Evolutionary conservation across 2,329 filamentous ascomycete genomes (phyloP).

Genomic region (Aspergillus hortae): DNA sequence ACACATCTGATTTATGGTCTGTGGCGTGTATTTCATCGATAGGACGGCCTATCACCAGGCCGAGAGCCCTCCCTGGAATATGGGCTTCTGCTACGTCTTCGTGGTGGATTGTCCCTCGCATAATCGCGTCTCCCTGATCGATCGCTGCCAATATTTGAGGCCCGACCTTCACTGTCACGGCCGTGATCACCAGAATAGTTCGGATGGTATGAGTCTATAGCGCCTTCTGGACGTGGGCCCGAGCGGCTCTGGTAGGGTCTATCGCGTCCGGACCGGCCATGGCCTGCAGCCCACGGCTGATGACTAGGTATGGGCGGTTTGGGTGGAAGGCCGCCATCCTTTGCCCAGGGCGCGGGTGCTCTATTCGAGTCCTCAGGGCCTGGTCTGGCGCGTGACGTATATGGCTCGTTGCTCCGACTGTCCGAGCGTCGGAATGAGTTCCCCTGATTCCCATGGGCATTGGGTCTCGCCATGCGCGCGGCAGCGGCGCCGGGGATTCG

Average conservation of each 20-base stretch:
- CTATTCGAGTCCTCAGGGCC: slow-evolving; percentile 19
- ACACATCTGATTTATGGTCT: no score
- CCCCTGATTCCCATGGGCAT: slow-evolving; percentile 20
- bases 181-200: slow-evolving; percentile 29
- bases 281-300: slow-evolving; percentile 25
- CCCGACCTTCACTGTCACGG: slow-evolving; percentile 20
- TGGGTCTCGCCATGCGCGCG: slow-evolving; percentile 27
- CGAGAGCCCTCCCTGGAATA: slow-evolving; percentile 22
- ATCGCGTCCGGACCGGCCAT: slow-evolving; percentile 30
- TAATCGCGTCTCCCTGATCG: slow-evolving; percentile 27
- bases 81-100: slow-evolving; percentile 36
- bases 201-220: slow-evolving; percentile 37
- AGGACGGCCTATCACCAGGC: slow-evolving; percentile 17
- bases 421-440: slow-evolving; percentile 21
- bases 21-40: slow-evolving; percentile 14
- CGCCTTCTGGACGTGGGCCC: slow-evolving; percentile 22
- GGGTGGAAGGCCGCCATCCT: slow-evolving; percentile 34
- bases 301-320: slow-evolving; percentile 32
- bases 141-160: slow-evolving; percentile 17
- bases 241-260: slow-evolving; percentile 22
- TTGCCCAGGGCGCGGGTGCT: slow-evolving; percentile 24
- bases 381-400: slow-evolving; percentile 16
- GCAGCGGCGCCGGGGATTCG: slow-evolving; percentile 34
- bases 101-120: slow-evolving; percentile 22
- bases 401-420: slow-evolving; percentile 18